Base-by-base conservation (phyloP, 202 grass and related monocot genomes). In the Panicum hallii region DNA sequence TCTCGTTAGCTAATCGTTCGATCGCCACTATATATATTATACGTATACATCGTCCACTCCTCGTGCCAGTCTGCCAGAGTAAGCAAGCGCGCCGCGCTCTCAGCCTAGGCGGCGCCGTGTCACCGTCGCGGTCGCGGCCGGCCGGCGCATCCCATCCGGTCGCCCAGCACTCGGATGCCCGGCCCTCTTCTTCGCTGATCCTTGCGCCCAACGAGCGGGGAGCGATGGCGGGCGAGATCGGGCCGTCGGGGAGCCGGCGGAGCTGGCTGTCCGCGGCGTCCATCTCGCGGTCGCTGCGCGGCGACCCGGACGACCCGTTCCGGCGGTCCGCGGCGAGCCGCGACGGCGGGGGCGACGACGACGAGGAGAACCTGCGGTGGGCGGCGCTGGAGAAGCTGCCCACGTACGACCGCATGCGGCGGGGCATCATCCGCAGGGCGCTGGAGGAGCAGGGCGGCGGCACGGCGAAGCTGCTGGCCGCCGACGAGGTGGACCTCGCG, bases 331-430 rank as follows among this genome's bases (percentile, higher is more conserved):
- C 20, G 20, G 71, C 70, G 70, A 75, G 71, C 85, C 60, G 4
- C 41, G 70, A 23, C 57, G 89, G 23, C 1, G 19, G 55, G 20
- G 89, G 32, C 32, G 32, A 3, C 32, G 32, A 93, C 22, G 95
- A 95, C 2, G 91, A 98, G 87, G 95, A 95, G 95, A 98, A 90
- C 75, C 89, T 98, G 9, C 92, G 85, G 2, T 98, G 93, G 95
- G 95, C 93, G 0, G 91, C 93, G 7, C 89, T 95, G 0, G 93
- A 98, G 95, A 98, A 98, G 90, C 95, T 98, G 67, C 95, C 95
- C 9, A 98, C 95, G 0, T 95, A 93, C 83, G 95, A 98, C 85
- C 95, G 95, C 64, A 70, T 98, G 85, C 89, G 95, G 4, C 88
- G 66, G 0, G 95, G 80, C 64, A 79, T 98, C 57, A 64, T 95